Evolutionary conservation across 176 grass and related monocot species (phyloP).

Genomic region (Oryza glaberrima): DNA sequence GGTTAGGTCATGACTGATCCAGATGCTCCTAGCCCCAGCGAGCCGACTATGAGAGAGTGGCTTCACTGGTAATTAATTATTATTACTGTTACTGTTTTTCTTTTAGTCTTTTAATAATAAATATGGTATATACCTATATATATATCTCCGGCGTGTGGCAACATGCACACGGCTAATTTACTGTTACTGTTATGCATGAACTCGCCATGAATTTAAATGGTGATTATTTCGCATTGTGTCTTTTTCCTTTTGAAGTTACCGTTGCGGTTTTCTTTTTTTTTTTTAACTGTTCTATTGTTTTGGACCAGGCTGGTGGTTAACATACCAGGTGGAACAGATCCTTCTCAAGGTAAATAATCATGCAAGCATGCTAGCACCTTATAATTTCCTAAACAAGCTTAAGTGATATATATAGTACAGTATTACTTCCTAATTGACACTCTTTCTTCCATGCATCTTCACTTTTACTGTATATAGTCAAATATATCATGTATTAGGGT

Average conservation of each 20-base stretch:
- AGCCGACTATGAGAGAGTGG: conserved; percentile 74
- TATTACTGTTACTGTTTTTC: too few relatives aligned
- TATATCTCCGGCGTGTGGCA: too few relatives aligned
- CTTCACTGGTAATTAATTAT: conserved; percentile 66
- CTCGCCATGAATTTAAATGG: not conserved
- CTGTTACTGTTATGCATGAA: too few relatives aligned
- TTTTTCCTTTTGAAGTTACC: too few relatives aligned
- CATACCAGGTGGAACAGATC: conserved; percentile 77
- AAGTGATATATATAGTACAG: not conserved
- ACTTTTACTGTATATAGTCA: not conserved
- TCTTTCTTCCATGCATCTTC: not conserved
- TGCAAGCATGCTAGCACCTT: not conserved
- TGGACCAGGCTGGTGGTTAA: conserved; percentile 77
- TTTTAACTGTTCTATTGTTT: not conserved
- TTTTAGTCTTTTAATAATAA: too few relatives aligned
- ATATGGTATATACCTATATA: too few relatives aligned
- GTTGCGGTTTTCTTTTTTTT: not conserved
- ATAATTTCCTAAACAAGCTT: not conserved
- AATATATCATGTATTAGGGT: too few relatives aligned
- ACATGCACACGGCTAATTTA: not conserved
- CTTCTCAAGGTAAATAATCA: conserved; percentile 69
- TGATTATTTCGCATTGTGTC: not conserved
- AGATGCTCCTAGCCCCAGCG: conserved; percentile 83
- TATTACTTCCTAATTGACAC: not conserved
- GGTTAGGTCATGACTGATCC: conserved; percentile 75